A percentile compares a stretch with the other conserved stretches of the same genome.
phyloP scores from a whole-genome alignment of 805 yeast genomes.

The Sugiyamaella boreocaroliniensis region DNA sequence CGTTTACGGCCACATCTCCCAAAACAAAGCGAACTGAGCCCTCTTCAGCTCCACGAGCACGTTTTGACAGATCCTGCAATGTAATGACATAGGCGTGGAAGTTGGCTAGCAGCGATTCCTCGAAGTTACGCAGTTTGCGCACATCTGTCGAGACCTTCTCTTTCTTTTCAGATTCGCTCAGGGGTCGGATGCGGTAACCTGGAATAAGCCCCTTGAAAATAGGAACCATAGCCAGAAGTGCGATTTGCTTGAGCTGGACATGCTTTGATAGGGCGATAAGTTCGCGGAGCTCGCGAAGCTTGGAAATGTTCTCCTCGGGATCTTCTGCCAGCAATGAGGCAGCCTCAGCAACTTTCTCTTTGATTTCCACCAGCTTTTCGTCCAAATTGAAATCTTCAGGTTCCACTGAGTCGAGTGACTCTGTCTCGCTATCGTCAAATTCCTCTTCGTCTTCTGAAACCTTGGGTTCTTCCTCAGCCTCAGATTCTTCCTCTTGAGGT shows the following conservation, averaged over 20 bases:
- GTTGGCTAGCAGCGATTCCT: slow-evolving; percentile 64
- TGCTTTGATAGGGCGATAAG: slow-evolving; percentile 43
- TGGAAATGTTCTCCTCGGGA: slow-evolving; percentile 75
- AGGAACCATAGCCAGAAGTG: slow-evolving; percentile 73
- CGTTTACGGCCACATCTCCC: slow-evolving; percentile 48
- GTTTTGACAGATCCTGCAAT: slow-evolving; percentile 39
- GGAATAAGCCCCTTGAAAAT: slow-evolving; percentile 84
- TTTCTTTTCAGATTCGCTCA: slow-evolving; percentile 70
- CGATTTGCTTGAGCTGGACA: slow-evolving; percentile 45
- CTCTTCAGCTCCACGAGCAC: slow-evolving; percentile 29
- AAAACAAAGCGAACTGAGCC: slow-evolving; percentile 21
- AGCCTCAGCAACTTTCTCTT: slow-evolving; percentile 76
- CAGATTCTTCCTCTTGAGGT: slow-evolving; percentile 24
- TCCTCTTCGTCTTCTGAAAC: slow-evolving; percentile 29
- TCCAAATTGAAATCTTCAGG: slow-evolving; percentile 24
- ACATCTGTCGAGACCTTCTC: slow-evolving; percentile 84
- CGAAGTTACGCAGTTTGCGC: slow-evolving; percentile 68
- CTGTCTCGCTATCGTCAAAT: slow-evolving; percentile 24
- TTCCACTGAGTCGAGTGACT: slow-evolving; percentile 22
- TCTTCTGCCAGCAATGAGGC: slow-evolving; percentile 76
- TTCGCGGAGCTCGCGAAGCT: slow-evolving; percentile 47
- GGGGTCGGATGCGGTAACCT: slow-evolving; percentile 75
- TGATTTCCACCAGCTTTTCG: slow-evolving; percentile 49
- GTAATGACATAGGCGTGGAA: slow-evolving; percentile 62
- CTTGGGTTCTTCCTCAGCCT: slow-evolving; percentile 22